phyloP scores from a whole-genome alignment of 2,329 filamentous ascomycete genomes.

The Juglanconis sp. region DNA sequence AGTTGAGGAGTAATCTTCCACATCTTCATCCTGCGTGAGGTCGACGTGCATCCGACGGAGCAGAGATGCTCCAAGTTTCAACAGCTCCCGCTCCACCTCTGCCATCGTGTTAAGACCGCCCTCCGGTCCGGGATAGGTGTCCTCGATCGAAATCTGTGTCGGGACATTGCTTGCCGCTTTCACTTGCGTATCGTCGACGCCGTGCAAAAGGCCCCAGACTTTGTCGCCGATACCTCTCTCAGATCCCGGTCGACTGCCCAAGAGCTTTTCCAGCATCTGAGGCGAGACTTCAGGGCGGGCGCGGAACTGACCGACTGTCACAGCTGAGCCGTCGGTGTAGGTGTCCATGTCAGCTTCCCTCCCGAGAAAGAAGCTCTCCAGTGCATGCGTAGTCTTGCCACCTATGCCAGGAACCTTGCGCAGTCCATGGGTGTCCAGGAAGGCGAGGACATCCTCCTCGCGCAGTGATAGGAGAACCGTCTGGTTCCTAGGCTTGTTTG shows the following conservation, averaged over 20 bases:
- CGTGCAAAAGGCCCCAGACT: constrained; percentile 77
- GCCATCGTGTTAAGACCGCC: constrained; percentile 62
- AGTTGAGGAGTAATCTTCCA: constrained; percentile 27
- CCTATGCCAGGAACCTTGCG: constrained; percentile 84
- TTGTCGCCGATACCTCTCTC: constrained; percentile 69
- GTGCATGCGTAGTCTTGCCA: constrained; percentile 61
- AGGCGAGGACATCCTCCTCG: constrained; percentile 53
- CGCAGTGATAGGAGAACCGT: constrained; percentile 75
- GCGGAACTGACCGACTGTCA: constrained; percentile 67
- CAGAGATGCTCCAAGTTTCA: constrained; percentile 66
- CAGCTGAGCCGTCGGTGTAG: constrained; percentile 36
- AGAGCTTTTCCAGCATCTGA: constrained; percentile 61
- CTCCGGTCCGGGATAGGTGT: constrained; percentile 65
- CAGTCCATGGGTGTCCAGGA: constrained; percentile 74
- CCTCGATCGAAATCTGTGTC: constrained; percentile 89
- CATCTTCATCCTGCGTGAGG: constrained; percentile 54
- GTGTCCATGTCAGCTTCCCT: constrained; percentile 30
- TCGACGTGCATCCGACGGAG: constrained; percentile 77
- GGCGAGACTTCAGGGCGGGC: constrained; percentile 60
- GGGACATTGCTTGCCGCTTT: constrained; percentile 69
- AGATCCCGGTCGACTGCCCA: constrained; percentile 63
- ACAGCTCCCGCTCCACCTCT: constrained; percentile 65
- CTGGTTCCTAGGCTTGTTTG: constrained; percentile 84
- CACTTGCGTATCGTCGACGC: constrained; percentile 73
- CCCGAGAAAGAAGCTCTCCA: constrained; percentile 53